phyloP scores from a whole-genome alignment of 2,329 filamentous ascomycete species.

The Aspergillus pseudonomiae region DNA sequence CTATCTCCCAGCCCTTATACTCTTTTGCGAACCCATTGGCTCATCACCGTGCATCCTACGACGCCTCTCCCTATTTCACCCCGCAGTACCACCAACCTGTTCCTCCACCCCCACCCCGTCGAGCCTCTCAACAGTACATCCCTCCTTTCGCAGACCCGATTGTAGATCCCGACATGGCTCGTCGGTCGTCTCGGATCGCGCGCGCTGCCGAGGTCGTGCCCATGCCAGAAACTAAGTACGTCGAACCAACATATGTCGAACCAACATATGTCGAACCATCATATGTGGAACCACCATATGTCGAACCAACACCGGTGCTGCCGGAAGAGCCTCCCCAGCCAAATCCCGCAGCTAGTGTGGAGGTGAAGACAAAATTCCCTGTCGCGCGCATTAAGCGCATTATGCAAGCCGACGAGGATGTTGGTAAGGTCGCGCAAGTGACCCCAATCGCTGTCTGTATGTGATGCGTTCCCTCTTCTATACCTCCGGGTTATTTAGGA shows the following conservation, averaged over 20 bases:
- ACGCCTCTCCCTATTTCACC: constrained; percentile 50
- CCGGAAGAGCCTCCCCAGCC: constrained; percentile 25
- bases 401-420: constrained; percentile 98
- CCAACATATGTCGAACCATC: background rate
- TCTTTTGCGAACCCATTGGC: constrained; percentile 37
- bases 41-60: constrained; percentile 49
- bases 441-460: constrained; percentile 88
- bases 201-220: constrained; percentile 35
- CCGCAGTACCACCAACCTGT: constrained; percentile 37
- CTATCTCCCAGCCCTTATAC: constrained; percentile 34
- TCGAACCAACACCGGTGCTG: constrained; percentile 15
- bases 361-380: constrained; percentile 93
- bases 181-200: constrained; percentile 43
- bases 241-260: constrained; percentile 16
- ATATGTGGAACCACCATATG: background rate
- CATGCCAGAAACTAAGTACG: constrained; percentile 26
- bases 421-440: constrained; percentile 97
- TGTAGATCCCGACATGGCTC: constrained; percentile 43
- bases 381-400: constrained; percentile 98
- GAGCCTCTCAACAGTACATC: constrained; percentile 40
- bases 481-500: background rate
- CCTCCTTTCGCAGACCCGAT: constrained; percentile 31
- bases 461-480: constrained; percentile 29
- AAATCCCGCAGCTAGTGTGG: constrained; percentile 57
- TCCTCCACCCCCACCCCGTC: constrained; percentile 25